A percentile compares a stretch with the other conserved stretches of the same genome.
phyloP scores from a whole-genome alignment of 83 land plant species.

The Larix sibirica region DNA sequence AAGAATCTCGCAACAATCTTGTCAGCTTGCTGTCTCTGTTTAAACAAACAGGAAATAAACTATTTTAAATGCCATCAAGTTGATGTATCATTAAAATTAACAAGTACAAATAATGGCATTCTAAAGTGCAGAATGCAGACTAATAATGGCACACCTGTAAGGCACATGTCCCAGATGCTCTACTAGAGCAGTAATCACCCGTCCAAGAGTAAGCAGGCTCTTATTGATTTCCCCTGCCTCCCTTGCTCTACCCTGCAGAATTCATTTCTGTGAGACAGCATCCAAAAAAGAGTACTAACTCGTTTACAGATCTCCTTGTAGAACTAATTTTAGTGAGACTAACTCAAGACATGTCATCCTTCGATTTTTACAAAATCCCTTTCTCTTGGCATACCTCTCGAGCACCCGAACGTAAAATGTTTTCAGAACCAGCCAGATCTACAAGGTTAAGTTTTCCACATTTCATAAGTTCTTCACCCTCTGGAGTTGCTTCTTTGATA shows the following conservation, averaged over 20 bases:
- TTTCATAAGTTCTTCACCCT: constrained; percentile 95
- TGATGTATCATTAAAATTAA: not conserved
- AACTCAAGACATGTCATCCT: not conserved
- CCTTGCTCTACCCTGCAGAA: constrained; percentile 89
- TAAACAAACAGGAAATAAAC: not conserved
- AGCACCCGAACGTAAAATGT: constrained; percentile 94
- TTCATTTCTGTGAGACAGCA: not conserved
- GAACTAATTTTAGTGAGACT: not conserved
- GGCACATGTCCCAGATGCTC: constrained; percentile 97
- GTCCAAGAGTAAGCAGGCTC: constrained; percentile 97
- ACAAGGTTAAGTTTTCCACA: constrained; percentile 96
- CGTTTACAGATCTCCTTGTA: not conserved
- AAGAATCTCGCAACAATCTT: constrained; percentile 80
- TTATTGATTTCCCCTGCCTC: constrained; percentile 99
- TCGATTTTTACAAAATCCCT: not conserved
- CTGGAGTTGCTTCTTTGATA: constrained; percentile 91
- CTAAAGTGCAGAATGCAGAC: not conserved
- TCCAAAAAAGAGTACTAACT: not conserved
- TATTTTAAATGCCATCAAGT: not conserved
- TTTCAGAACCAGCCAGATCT: constrained; percentile 98
- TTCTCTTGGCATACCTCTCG: constrained; percentile 65
- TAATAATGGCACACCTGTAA: constrained; percentile 62
- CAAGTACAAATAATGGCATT: not conserved
- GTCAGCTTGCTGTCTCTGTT: constrained; percentile 88
- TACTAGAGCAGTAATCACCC: constrained; percentile 93